phyloP scores from a whole-genome alignment of 352 stramenopile genomes.

The Phytophthora palmivora region DNA sequence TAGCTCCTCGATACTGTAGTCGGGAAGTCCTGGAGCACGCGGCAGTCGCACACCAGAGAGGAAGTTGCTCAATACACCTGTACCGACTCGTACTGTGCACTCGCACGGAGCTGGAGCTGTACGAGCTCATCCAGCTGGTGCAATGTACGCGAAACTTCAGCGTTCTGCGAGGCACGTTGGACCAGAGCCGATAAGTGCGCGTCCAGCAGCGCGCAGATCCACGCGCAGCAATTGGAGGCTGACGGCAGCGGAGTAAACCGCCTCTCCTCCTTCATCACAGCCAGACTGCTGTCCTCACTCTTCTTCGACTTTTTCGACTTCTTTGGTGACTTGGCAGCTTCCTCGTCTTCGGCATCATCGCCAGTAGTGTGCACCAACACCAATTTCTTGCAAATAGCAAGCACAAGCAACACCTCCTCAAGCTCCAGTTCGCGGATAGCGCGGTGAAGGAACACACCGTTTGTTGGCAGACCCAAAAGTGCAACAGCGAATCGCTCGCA shows the following conservation, averaged over 20 bases:
- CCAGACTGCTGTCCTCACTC: conserved; percentile 15
- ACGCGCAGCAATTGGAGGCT: conserved; percentile 61
- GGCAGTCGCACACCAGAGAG: conserved; percentile 75
- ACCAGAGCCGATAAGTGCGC: conserved; percentile 75
- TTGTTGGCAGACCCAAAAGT: conserved; percentile 66
- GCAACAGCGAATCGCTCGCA: conserved; percentile 66
- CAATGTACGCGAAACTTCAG: conserved; percentile 46
- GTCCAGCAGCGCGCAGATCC: conserved; percentile 81
- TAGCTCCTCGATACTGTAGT: conserved; percentile 86
- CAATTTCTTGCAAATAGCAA: conserved; percentile 79
- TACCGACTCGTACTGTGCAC: conserved; percentile 70
- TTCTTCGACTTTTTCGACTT: conserved; percentile 33
- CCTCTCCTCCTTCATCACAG: conserved; percentile 29
- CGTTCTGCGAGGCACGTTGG: conserved; percentile 60
- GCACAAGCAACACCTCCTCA: conserved; percentile 69
- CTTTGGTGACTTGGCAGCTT: conserved; percentile 25
- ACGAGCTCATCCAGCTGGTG: conserved; percentile 64
- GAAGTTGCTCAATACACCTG: conserved; percentile 85
- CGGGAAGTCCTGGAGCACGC: conserved; percentile 62
- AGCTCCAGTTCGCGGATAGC: conserved; percentile 76
- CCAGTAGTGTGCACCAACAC: conserved; percentile 52
- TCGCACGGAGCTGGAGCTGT: conserved; percentile 56
- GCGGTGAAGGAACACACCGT: conserved; percentile 80
- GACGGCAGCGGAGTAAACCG: conserved; percentile 48
- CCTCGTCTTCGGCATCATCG: conserved; percentile 21